Percentiles rank a stretch among this genome's conserved stretches.
Evolutionary conservation across 2,329 filamentous ascomycete genomes (phyloP).

Genomic region (Colletotrichum destructivum): DNA sequence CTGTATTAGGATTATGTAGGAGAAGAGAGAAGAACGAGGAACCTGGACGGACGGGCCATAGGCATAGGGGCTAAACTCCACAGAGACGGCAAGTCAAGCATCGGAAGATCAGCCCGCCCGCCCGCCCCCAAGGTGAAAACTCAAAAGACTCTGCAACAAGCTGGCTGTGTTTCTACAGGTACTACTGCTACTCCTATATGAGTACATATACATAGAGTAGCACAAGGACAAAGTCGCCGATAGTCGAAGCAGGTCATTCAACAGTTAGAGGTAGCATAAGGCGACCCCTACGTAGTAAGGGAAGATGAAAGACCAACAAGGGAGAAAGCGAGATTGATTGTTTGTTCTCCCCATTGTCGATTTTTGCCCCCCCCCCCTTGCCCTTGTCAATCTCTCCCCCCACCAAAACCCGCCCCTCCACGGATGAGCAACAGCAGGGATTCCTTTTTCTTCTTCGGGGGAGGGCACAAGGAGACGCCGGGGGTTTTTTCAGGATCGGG

Average conservation of each 20-base stretch:
- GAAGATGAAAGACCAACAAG: neutral
- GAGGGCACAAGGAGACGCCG: conserved; percentile 4
- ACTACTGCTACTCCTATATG: too few relatives aligned
- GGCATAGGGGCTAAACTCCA: neutral
- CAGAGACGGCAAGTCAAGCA: conserved; percentile 12
- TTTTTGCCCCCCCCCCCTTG: neutral
- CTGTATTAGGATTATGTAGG: neutral
- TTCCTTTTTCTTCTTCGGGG: neutral
- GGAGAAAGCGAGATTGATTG: neutral
- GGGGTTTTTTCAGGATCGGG: conserved; percentile 26
- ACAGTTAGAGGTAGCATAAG: too few relatives aligned
- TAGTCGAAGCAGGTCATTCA: neutral
- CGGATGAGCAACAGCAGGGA: conserved; percentile 36
- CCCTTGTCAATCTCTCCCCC: conserved; percentile 11
- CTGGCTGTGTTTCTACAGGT: conserved; percentile 9
- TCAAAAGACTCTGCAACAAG: conserved; percentile 5
- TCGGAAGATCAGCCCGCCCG: conserved; percentile 24
- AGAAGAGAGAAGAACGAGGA: neutral
- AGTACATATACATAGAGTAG: too few relatives aligned
- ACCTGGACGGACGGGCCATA: neutral
- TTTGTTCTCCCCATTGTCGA: conserved; percentile 20
- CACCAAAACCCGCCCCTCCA: conserved; percentile 30
- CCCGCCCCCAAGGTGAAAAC: neutral
- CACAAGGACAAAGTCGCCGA: neutral
- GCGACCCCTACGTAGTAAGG: too few relatives aligned